These are phyloP conservation scores for Dactylis glomerata DNA, from an alignment of 176 grass and related monocot species.

Conservation along the genomic window DNA sequence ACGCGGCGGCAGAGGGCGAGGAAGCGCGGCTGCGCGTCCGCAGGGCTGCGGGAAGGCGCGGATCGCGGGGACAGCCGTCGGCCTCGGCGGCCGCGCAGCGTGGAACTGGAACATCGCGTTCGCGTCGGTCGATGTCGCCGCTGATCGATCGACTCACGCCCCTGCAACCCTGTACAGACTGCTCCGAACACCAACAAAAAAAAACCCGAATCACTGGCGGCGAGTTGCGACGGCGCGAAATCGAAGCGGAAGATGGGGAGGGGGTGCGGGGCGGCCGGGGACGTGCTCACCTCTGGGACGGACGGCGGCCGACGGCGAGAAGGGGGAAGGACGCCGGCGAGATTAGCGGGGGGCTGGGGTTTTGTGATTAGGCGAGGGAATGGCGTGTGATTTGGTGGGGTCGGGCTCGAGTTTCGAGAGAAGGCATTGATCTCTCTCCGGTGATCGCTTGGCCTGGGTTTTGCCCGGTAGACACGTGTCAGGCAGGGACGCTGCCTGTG, in stretches of 20 bases:
- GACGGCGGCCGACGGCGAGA: background rate
- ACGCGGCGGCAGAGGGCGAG: background rate
- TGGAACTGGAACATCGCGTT: background rate
- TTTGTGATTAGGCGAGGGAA: background rate
- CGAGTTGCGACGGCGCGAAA: background rate
- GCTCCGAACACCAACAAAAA: background rate
- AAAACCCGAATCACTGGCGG: background rate
- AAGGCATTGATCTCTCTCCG: background rate
- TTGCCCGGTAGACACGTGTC: background rate
- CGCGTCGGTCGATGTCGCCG: background rate
- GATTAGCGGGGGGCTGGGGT: background rate
- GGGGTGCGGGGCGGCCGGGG: background rate
- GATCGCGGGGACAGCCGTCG: background rate
- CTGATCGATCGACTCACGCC: background rate
- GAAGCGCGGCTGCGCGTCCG: background rate
- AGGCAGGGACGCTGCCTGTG: background rate
- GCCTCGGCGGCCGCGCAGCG: background rate
- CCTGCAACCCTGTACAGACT: background rate
- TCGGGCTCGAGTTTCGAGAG: background rate
- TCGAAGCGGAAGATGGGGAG: background rate
- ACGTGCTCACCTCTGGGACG: background rate
- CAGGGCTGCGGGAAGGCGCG: background rate
- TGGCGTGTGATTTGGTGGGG: constrained; percentile 6
- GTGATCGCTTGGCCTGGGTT: background rate
- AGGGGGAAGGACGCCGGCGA: background rate